Evolutionary conservation across 352 stramenopile genomes (phyloP), one percentile per base, ranked within the genome.

Genomic region (Globisporangium recalcitrans): DNA sequence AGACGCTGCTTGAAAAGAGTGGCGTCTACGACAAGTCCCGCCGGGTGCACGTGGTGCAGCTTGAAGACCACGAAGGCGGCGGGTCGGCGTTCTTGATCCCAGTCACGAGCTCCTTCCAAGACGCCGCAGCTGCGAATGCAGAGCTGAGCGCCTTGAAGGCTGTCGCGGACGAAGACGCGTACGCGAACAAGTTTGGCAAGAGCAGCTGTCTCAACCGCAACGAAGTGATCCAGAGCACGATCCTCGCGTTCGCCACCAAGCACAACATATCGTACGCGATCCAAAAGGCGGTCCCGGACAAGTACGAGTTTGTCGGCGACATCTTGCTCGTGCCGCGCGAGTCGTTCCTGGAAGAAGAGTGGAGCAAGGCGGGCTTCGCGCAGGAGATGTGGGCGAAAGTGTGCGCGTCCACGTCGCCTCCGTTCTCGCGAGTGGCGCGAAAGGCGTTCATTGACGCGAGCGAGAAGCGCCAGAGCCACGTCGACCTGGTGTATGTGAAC

Each of bases 1-100:
- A 95, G 59, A 93, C 79, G 7, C 61, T 90, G 19, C 60, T 95
- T 3, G 86, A 95, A 61, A 67, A 69, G 9, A 47, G 56, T 4
- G 60, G 72, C 0, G 72, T 90, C 9, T 95, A 95, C 56, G 86
- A 95, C 79, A 93, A 92, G 63, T 69, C 77, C 1, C 84, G 86
- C 8, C 84, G 86, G 21, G 77, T 95, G 11, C 80, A 89, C 55
- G 65, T 80, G 9, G 63, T 76, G 3, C 62, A 73, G 4, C 46
- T 47, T 10, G 54, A 67, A 8, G 51, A 32, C 21, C n/a, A 63
- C 14, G 5, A 64, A 0, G 47, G 74, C 29, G 64, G 55, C 19
- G 58, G 40, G 22, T 53, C 56, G 3, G 71, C 61, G 32, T 95
- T 92, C 55, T 46, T 91, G 24, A 63, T 95, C 32, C 86, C 86